Evolutionary conservation across 176 grass and related monocot species (phyloP).

Genomic region (barley (Hordeum vulgare)): MorexV3_pseudomolecules_assembly NC_058519.1:220297957-220298456

Average conservation of each 20-base stretch:
- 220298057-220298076: no score
- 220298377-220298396: slow-evolving; percentile 46
- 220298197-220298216: not conserved
- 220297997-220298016: not conserved
- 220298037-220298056: not conserved
- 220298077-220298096: not conserved
- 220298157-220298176: not conserved
- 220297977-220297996: not conserved
- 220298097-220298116: not conserved
- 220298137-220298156: not conserved
- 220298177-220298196: not conserved
- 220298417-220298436: slow-evolving; percentile 97
- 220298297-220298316: slow-evolving; percentile 90
- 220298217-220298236: not conserved
- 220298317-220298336: slow-evolving; percentile 67
- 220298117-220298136: not conserved
- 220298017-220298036: not conserved
- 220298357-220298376: not conserved
- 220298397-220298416: slow-evolving; percentile 96
- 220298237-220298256: slow-evolving; percentile 44
- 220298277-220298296: slow-evolving; percentile 96
- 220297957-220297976: not conserved
- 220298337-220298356: slow-evolving; percentile 23
- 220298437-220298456: slow-evolving; percentile 94
- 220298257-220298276: slow-evolving; percentile 70